Conservation (phyloP, 1,139 yeast species). For the Pneumocystis carinii region DNA sequence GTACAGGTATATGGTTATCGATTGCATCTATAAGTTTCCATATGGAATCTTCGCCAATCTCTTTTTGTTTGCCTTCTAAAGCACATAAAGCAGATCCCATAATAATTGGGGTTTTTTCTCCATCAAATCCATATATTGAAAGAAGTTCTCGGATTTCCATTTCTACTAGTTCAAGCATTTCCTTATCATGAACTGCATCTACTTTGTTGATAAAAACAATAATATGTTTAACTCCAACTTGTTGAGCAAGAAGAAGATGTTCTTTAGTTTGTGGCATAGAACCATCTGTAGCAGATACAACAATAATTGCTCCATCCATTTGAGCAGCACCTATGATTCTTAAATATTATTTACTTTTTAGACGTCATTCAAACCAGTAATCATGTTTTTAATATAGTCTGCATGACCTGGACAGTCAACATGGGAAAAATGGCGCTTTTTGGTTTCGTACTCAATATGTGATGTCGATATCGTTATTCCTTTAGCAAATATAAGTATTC, state of each 20-base stretch:
- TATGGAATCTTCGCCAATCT: constrained; percentile 81
- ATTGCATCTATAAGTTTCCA: constrained; percentile 76
- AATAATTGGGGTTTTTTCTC: constrained; percentile 93
- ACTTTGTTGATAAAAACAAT: constrained; percentile 97
- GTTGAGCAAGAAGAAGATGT: constrained; percentile 94
- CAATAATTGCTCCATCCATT: constrained; percentile 99
- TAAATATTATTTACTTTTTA: neutral
- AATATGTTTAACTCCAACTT: constrained; percentile 95
- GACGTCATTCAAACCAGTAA: constrained; percentile 43
- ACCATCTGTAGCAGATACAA: constrained; percentile 97
- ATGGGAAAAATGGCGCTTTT: constrained; percentile 85
- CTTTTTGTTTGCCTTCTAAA: constrained; percentile 73
- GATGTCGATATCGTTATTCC: constrained; percentile 86
- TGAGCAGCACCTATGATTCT: constrained; percentile 54
- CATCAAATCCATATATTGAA: constrained; percentile 84
- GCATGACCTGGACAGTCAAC: constrained; percentile 99
- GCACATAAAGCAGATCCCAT: constrained; percentile 99
- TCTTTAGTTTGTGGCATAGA: constrained; percentile 99
- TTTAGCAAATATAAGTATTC: neutral
- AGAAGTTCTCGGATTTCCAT: constrained; percentile 99
- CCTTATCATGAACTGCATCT: constrained; percentile 95
- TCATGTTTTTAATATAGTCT: constrained; percentile 97
- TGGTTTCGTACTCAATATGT: constrained; percentile 90
- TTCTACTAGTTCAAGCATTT: constrained; percentile 98
- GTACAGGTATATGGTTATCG: constrained; percentile 91